Percentiles rank a stretch among this genome's conserved stretches.
Conservation (phyloP, 176 grass and related monocot genomes). For the Miscanthus lutarioriparius region DNA sequence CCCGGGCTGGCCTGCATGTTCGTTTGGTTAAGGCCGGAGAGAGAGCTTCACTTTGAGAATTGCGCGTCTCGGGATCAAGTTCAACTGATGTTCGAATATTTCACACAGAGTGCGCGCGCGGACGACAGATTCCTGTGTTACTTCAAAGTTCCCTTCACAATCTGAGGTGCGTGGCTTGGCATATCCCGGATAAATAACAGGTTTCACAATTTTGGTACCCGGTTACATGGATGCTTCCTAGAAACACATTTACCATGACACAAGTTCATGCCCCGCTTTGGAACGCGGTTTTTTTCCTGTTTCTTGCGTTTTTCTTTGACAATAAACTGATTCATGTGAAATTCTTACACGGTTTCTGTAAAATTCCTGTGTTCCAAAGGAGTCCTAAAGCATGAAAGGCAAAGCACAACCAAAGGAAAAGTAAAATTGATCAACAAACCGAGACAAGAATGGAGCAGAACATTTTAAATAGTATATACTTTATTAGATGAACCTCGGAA, state of each 20-base stretch:
- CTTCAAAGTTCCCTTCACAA: not conserved
- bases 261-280: not conserved
- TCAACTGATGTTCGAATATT: not conserved
- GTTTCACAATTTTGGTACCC: not conserved
- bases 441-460: not conserved
- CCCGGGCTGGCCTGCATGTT: not conserved
- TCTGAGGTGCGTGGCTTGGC: not conserved
- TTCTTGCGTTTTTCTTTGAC: not conserved
- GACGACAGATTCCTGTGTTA: not conserved
- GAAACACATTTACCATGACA: not conserved
- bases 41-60: not conserved
- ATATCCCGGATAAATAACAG: not conserved
- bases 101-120: not conserved
- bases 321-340: not conserved
- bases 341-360: not conserved
- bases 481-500: not conserved
- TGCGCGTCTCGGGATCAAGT: not conserved
- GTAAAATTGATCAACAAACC: slow-evolving; percentile 11
- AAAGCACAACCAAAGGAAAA: not conserved
- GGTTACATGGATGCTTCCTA: slow-evolving; percentile 8
- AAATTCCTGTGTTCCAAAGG: not conserved
- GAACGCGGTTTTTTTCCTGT: not conserved
- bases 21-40: not conserved
- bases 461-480: not conserved
- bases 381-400: not conserved